Base-by-base conservation (phyloP, 1,284 basidiomycete species). In the Melampsora larici-populina region DNA sequence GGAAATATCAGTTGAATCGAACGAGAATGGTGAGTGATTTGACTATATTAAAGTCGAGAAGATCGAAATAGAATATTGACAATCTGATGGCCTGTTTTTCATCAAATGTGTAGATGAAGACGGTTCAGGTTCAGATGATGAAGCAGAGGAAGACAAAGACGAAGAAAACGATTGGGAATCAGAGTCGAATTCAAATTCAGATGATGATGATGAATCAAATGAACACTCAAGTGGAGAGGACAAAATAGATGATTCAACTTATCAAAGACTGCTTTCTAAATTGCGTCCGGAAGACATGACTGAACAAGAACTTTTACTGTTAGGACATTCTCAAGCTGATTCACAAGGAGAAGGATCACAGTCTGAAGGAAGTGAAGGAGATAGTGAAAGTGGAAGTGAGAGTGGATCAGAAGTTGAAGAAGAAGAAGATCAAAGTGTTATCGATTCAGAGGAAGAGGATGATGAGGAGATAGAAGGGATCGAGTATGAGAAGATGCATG, bases 341-440 rank as follows among this genome's bases (percentile, higher is more conserved):
- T 13, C 8, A 9, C 21, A 29, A 58, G 55, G 55, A 58, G n/a
- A n/a, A 58, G 55, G 55, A 2, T n/a, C 55, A 58, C 21, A 58
- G 55, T 0, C 8, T n/a, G 55, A 58, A 24, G 55, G 29, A n/a
- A 17, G 29, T n/a, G 8, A 24, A 55, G 24, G 8, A 26, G 51
- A 18, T n/a, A 55, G 51, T 58, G 18, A 21, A 58, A n/a, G 29
- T 58, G 40, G 13, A 7, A 24, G n/a, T n/a, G 55, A 58, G 24
- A 13, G 9, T 58, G 55, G 55, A 9, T 58, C 55, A 13, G 55
- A 58, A 29, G 17, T 9, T n/a, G 55, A n/a, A 5, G 17, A 11
- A 58, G 55, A 58, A 24, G 55, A 58, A n/a, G 55, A 58, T 58
- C 21, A 58, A 15, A 58, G 55, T 58, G 55, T 58, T 17, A 58